Conservation (phyloP, 129 eudicot genomes). For the Flaveria trinervia region DNA sequence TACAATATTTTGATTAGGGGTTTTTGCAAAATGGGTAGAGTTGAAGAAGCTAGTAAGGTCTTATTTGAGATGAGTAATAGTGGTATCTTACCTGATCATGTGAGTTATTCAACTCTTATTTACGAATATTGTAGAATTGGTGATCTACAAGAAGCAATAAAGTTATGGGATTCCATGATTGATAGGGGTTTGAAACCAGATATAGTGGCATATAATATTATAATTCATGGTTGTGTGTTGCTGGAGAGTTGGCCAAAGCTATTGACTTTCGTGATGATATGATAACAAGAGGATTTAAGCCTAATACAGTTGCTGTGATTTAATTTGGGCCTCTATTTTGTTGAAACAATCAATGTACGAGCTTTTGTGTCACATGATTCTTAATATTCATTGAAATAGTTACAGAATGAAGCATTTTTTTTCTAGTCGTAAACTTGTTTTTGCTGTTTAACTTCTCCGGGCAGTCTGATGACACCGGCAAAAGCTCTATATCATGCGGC, state of each 20-base stretch:
- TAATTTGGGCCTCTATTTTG: not conserved
- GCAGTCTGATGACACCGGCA: slow-evolving; percentile 15
- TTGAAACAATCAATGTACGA: slow-evolving; percentile 24
- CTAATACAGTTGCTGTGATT: slow-evolving; percentile 17
- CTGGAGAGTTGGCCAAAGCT: slow-evolving; percentile 74
- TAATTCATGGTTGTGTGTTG: slow-evolving; percentile 69
- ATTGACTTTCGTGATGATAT: slow-evolving; percentile 63
- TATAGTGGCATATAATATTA: slow-evolving; percentile 58
- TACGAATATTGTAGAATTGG: slow-evolving; percentile 65
- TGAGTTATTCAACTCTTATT: slow-evolving; percentile 81
- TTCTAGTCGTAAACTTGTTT: not conserved
- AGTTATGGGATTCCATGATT: slow-evolving; percentile 77
- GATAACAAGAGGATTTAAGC: slow-evolving; percentile 68
- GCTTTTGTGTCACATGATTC: slow-evolving; percentile 12
- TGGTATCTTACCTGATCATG: slow-evolving; percentile 66
- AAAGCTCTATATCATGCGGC: slow-evolving; percentile 7
- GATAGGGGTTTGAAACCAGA: slow-evolving; percentile 70
- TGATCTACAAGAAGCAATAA: slow-evolving; percentile 56
- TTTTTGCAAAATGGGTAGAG: slow-evolving; percentile 70
- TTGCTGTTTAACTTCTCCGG: slow-evolving; percentile 7
- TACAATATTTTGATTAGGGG: slow-evolving; percentile 84
- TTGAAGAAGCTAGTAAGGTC: slow-evolving; percentile 53
- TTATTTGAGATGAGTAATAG: slow-evolving; percentile 62
- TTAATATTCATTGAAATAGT: not conserved
- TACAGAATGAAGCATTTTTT: not conserved